Evolutionary conservation across 352 stramenopile species (phyloP).

Genomic region (Phytophthora sp.): DNA sequence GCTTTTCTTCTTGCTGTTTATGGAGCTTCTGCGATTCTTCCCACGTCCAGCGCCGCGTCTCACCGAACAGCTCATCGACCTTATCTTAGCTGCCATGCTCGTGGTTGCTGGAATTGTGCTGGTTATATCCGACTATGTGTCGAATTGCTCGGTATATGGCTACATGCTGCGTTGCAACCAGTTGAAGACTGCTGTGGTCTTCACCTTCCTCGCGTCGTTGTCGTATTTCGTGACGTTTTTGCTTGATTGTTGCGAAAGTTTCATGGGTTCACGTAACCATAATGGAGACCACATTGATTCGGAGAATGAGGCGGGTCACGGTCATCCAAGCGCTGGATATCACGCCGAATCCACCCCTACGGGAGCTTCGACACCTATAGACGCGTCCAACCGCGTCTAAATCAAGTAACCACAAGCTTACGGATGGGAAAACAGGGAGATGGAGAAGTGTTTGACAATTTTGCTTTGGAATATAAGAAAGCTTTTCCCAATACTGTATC

Average conservation of each 20-base stretch:
- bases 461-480: constrained; percentile 12
- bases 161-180: constrained; percentile 71
- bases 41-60: constrained; percentile 44
- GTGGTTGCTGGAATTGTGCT: constrained; percentile 72
- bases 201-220: constrained; percentile 68
- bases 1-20: constrained; percentile 56
- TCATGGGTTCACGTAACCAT: constrained; percentile 2
- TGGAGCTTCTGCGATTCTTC: constrained; percentile 51
- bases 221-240: constrained; percentile 57
- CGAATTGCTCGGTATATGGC: constrained; percentile 65
- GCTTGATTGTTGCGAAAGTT: constrained; percentile 55
- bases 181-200: constrained; percentile 62
- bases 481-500: constrained; percentile 10
- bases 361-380: constrained; percentile 27
- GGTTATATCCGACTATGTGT: constrained; percentile 70
- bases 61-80: constrained; percentile 60
- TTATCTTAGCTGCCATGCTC: constrained; percentile 58
- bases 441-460: constrained; percentile 13
- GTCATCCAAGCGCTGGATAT: constrained; percentile 28
- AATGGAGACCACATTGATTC: constrained; percentile 24
- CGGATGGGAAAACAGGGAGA: constrained; percentile 1
- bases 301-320: constrained; percentile 8
- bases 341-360: constrained; percentile 31
- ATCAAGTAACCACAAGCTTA: too few species aligned
- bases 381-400: constrained; percentile 43